Percentiles rank a stretch among this genome's conserved stretches.
Conservation (phyloP, 768 basidiomycete species). For the Crucibulum laeve region DNA sequence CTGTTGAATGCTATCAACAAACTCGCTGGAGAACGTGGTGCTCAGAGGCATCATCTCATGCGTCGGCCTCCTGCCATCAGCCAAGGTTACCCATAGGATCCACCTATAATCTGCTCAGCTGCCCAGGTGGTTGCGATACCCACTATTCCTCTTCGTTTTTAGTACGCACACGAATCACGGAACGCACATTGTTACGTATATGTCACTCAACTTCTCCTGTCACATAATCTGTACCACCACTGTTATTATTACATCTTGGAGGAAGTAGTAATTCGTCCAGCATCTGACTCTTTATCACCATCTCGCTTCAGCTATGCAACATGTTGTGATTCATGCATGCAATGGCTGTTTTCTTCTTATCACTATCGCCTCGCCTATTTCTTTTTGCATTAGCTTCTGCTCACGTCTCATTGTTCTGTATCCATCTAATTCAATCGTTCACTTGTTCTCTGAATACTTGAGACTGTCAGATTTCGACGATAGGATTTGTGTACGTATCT, state of each 20-base stretch:
- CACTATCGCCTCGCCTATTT: neutral
- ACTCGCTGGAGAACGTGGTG: slow-evolving; percentile 62
- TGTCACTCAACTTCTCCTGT: neutral
- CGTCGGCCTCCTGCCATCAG: slow-evolving; percentile 24
- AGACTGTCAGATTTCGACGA: no score
- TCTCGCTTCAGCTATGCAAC: no score
- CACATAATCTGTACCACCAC: neutral
- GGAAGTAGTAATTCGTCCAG: neutral
- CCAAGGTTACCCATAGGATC: slow-evolving; percentile 10
- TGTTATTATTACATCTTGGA: neutral
- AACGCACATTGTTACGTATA: neutral
- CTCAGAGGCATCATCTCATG: slow-evolving; percentile 32
- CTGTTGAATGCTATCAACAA: slow-evolving; percentile 80
- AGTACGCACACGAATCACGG: neutral
- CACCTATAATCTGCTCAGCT: neutral
- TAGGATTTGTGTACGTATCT: no score
- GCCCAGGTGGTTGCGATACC: neutral
- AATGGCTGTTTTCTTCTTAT: neutral
- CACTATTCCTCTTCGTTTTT: neutral
- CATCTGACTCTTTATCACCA: no score
- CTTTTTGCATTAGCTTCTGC: neutral
- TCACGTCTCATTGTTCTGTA: neutral
- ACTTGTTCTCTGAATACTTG: no score
- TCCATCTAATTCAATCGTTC: neutral
- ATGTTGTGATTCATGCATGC: no score